Evolutionary conservation across 225 moss, liverwort and hornwort genomes (phyloP), one percentile per base, ranked within the genome.

Genomic region (Neckera pumila): DNA sequence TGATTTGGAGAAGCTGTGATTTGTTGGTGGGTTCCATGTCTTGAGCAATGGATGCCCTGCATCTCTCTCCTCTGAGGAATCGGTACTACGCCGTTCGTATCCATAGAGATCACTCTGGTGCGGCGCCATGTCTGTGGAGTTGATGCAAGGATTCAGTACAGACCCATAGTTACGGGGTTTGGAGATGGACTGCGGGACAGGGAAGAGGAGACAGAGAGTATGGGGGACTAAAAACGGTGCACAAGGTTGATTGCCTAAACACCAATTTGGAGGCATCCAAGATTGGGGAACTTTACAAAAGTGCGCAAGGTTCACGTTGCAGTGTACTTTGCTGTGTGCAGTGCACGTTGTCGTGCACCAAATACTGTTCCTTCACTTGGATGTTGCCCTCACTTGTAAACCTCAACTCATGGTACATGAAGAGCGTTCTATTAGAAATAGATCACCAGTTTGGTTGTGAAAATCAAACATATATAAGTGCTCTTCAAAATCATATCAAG

Each of bases 41-140:
- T 83, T 84, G 90, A 98, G 86, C 71, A 89, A 72, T 22, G 95
- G 93, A 88, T 98, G 95, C 25, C 91, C 94, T 72, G 57, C 43
- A 33, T 36, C 75, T 53, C 18, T 86, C 79, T 89, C 88, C n/a
- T 69, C 45, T 12, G 43, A 59, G 36, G 9, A 34, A 19, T 85
- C 47, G 26, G 8, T 18, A 31, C n/a, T 38, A 36, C 34, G 77
- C 77, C 62, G 57, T 78, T 22, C 82, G 34, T 38, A 88, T 61
- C 79, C 84, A 54, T 80, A 67, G 47, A 56, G 79, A 18, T 61
- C 79, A 40, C 79, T 59, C 42, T 79, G 85, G 74, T 36, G 85
- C 76, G 67, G 86, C 58, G 89, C 79, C 91, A 91, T 91, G 36
- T 17, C 59, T 66, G 56, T 43, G 25, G 31, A 17, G 45, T 49